These are phyloP conservation scores for Lentithecium fluviatile DNA, from an alignment of 495 filamentous ascomycete species.

Conservation along the genomic window DNA sequence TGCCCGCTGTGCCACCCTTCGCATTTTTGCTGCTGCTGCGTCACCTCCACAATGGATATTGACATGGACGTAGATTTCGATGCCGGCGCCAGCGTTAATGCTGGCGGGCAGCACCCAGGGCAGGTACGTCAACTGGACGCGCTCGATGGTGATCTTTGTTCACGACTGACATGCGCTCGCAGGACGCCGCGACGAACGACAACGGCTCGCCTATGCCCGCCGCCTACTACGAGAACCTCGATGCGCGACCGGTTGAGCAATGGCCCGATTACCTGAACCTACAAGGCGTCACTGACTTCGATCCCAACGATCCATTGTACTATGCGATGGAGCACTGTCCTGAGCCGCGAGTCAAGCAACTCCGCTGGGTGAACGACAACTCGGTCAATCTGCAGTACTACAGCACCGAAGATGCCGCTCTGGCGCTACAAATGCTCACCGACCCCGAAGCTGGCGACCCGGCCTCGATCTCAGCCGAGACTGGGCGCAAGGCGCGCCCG, in stretches of 20 bases:
- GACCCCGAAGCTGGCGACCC: conserved; percentile 46
- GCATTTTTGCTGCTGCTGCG: not conserved
- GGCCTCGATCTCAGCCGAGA: conserved; percentile 34
- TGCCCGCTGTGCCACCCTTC: no score
- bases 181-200: not conserved
- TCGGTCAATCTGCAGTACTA: conserved; percentile 83
- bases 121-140: conserved; percentile 3
- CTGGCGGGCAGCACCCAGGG: not conserved
- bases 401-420: conserved; percentile 62
- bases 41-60: conserved; percentile 24
- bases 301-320: conserved; percentile 69
- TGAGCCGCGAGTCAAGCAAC: conserved; percentile 51
- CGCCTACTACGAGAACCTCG: conserved; percentile 21
- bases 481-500: conserved; percentile 40
- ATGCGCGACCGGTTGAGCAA: conserved; percentile 9
- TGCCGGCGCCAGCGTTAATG: conserved; percentile 20
- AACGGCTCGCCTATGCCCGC: conserved; percentile 10
- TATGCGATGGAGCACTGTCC: conserved; percentile 67
- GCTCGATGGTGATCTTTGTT: not conserved
- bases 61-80: conserved; percentile 23
- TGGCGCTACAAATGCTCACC: conserved; percentile 68
- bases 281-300: conserved; percentile 76
- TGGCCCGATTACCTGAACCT: conserved; percentile 72
- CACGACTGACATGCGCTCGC: not conserved
- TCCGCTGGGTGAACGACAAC: conserved; percentile 96